phyloP scores from a whole-genome alignment of 2,329 filamentous ascomycete genomes.

The Fusarium nelsonii region DNA sequence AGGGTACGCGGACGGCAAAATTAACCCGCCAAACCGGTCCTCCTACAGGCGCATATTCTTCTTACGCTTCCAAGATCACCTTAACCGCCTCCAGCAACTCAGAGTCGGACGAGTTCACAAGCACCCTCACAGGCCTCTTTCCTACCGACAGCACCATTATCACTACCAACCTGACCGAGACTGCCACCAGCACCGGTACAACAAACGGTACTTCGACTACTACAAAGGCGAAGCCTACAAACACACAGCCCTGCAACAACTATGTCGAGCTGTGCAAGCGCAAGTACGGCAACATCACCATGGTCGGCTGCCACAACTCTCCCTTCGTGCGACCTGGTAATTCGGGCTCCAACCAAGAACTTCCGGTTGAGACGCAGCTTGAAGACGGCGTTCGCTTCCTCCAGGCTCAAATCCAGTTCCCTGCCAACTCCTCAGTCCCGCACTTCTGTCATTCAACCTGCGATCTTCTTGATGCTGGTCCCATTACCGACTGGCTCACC shows the following conservation, averaged over 20 bases:
- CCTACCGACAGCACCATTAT: conserved; percentile 52
- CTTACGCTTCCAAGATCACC: conserved; percentile 47
- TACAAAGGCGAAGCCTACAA: conserved; percentile 61
- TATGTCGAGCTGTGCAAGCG: conserved; percentile 81
- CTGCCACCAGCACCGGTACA: conserved; percentile 54
- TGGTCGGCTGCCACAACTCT: conserved; percentile 84
- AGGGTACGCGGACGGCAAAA: conserved; percentile 54
- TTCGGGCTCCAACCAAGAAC: conserved; percentile 79
- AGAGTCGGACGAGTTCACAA: conserved; percentile 52
- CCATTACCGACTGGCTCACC: conserved; percentile 78
- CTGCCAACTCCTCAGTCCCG: conserved; percentile 61
- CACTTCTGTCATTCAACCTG: conserved; percentile 91
- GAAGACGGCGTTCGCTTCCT: conserved; percentile 79
- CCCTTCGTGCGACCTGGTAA: conserved; percentile 79
- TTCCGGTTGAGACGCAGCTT: conserved; percentile 76
- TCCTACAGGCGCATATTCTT: conserved; percentile 46
- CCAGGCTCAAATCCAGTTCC: conserved; percentile 73
- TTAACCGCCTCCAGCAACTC: conserved; percentile 28
- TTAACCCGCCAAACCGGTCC: conserved; percentile 55
- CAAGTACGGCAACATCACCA: conserved; percentile 84
- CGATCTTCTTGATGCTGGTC: conserved; percentile 83
- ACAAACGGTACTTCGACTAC: conserved; percentile 50
- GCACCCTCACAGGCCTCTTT: conserved; percentile 59
- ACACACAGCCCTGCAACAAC: conserved; percentile 84
- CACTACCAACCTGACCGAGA: conserved; percentile 56